These are phyloP conservation scores for Sarocladiaceae sp. DNA, from an alignment of 2,329 filamentous ascomycete genomes.

Conservation along the genomic window DNA sequence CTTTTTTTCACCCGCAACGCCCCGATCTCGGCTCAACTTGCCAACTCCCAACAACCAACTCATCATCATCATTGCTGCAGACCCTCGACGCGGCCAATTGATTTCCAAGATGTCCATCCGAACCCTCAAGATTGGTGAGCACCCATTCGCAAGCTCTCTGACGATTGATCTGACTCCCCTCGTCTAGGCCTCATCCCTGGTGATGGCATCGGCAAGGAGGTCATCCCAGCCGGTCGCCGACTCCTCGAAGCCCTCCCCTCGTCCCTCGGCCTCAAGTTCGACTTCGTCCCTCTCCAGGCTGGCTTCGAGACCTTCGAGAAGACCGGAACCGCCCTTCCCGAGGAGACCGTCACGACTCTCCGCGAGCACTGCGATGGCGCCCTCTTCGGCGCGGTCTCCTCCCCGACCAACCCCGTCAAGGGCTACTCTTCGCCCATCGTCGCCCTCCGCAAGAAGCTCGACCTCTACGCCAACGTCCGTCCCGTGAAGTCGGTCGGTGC, in stretches of 20 bases:
- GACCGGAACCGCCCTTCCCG: constrained; percentile 81
- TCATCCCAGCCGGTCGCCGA: constrained; percentile 89
- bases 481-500: constrained; percentile 80
- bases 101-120: constrained; percentile 31
- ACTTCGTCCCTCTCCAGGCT: constrained; percentile 86
- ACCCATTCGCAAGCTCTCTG: background rate
- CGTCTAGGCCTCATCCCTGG: constrained; percentile 85
- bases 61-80: background rate
- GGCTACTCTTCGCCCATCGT: constrained; percentile 97
- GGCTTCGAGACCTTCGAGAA: constrained; percentile 91
- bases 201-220: constrained; percentile 96
- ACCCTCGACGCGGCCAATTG: constrained; percentile 1
- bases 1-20: constrained; percentile 7
- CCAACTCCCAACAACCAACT: constrained; percentile 1
- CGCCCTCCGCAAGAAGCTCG: constrained; percentile 87
- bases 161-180: background rate
- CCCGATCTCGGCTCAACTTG: constrained; percentile 8
- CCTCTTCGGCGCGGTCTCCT: constrained; percentile 92
- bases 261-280: constrained; percentile 90
- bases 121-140: constrained; percentile 35
- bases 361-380: constrained; percentile 91
- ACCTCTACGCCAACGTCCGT: constrained; percentile 95
- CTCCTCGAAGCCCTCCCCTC: constrained; percentile 87
- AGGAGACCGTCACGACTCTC: constrained; percentile 83
- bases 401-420: constrained; percentile 80